Evolutionary conservation across 2,329 filamentous ascomycete species (phyloP).

Genomic region (Trichoderma harzianum): DNA sequence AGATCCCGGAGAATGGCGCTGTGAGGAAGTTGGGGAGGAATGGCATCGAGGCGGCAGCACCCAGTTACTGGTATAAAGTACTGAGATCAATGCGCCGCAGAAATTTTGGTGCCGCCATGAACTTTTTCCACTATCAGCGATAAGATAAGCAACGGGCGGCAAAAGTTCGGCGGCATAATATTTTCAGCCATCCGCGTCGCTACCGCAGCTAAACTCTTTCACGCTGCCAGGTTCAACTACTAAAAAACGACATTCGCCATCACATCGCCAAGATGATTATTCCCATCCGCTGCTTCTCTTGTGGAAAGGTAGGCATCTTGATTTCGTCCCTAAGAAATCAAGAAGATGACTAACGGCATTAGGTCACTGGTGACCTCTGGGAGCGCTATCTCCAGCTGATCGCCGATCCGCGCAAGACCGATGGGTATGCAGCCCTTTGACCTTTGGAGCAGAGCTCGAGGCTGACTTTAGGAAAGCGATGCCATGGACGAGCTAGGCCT

Average conservation of each 20-base stretch:
- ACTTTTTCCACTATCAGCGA: constrained; percentile 36
- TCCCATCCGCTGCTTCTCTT: constrained; percentile 96
- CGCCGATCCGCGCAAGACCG: constrained; percentile 65
- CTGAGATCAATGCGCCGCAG: constrained; percentile 22
- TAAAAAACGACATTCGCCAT: background rate
- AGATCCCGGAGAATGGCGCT: background rate
- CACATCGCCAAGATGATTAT: constrained; percentile 78
- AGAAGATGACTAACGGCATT: constrained; percentile 29
- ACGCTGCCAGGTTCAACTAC: constrained; percentile 22
- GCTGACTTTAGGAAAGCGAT: constrained; percentile 57
- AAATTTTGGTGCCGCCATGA: constrained; percentile 42
- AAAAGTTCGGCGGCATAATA: constrained; percentile 31
- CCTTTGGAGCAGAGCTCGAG: background rate
- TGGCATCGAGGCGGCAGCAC: constrained; percentile 18
- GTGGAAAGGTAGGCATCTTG: constrained; percentile 76
- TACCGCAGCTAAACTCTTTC: constrained; percentile 3
- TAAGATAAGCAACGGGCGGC: constrained; percentile 39
- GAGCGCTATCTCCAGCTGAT: constrained; percentile 90
- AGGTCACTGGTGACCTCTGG: constrained; percentile 98
- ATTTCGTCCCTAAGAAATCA: background rate
- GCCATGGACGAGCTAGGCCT: constrained; percentile 94
- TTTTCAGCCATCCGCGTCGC: constrained; percentile 21
- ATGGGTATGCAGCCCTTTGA: constrained; percentile 56
- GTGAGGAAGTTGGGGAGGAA: background rate
- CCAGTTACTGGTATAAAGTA: constrained; percentile 11